Base-by-base conservation (phyloP, 1,284 basidiomycete species). In the Leccinum subrobustum region DNA sequence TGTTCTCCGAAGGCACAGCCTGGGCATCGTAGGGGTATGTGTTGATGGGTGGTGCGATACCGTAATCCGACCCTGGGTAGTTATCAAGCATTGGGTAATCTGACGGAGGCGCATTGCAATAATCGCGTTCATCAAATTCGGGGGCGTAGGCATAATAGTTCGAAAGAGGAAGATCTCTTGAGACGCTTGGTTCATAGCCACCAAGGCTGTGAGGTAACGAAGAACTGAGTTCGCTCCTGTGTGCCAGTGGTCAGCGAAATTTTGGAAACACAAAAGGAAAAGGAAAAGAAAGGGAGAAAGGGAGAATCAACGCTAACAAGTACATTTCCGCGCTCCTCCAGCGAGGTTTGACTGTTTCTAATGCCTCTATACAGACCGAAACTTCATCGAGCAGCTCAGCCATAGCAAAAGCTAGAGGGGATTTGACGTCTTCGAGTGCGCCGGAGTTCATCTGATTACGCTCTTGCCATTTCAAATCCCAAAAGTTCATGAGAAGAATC, bases 381-480 rank as follows among this genome's bases (percentile, higher is more conserved):
- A 81, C 67, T 25, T 81, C 78, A 1, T 71, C 72, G 57, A 80
- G 69, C n/a, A 81, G 64, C 35, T 76, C 73, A 20, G 78, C 74
- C 60, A 83, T 79, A 29, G 71, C 67, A 18, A 74, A 65, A 44
- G 73, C 68, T 18, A 79, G 59, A 16, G 77, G 75, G 8, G 78
- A 77, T 59, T 81, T 79, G 55, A 78, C 58, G 52, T 76, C 76
- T 57, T 79, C 79, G n/a, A 76, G 70, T 11, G 64, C 60, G 18
- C 70, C 67, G 20, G 56, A 61, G n/a, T 54, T 63, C 57, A 63
- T 67, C 51, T 72, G 67, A 12, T 60, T 65, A 57, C 72, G 76
- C 58, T 82, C 80, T 63, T 78, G 78, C 54, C 72, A 69, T 65
- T 82, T 84, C 54, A 81, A 60, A 61, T 81, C 77, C 82, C 84